Evolutionary conservation across 2,329 filamentous ascomycete species (phyloP), one percentile per base, ranked within the genome.

Genomic region (Trichoderma citrinoviride): DNA sequence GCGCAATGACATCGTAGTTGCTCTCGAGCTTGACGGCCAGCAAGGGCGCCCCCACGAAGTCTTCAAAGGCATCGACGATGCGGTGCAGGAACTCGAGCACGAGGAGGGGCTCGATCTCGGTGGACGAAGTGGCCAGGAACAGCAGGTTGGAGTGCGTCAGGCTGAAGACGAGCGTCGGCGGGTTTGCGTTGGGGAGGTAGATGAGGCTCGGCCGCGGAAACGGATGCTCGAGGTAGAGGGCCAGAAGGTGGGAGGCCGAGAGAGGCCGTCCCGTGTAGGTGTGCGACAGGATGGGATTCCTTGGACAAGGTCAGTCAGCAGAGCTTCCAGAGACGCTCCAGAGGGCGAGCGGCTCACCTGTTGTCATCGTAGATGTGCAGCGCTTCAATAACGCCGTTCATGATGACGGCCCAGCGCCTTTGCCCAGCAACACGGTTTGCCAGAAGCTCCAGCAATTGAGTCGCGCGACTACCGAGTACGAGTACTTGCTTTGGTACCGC

Each of bases 301-400:
- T 97, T 70, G 46, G 56, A 25, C 19, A 7, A 14, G n/a, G n/a
- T n/a, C n/a, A n/a, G 19, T 67, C 14, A 56, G 62, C 49, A 33
- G 52, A 27, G 19, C n/a, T 54, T 25, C 14, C 7, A 27, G 25
- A 29, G n/a, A 10, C 3, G 12, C 19, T 41, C 2, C 15, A 19
- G 53, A 10, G 29, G 5, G 19, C 7, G 43, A 29, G n/a, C n/a
- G n/a, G 58, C 85, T 74, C 81, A 96, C 93, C 93, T 92, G 80
- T 93, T 88, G 82, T 97, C 93, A 85, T 98, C 93, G 78, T 91
- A 97, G 76, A 99, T 93, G 82, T 98, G 94, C 74, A 99, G 84
- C 76, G 94, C 95, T 83, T 98, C 94, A 75, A 99, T 91, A 75
- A 91, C 87, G 80, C 92, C 88, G 81, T 86, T 91, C 90, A 93